Evolutionary conservation across 257 asterid species (phyloP).

Genomic region (Hygrophila difformis): DNA sequence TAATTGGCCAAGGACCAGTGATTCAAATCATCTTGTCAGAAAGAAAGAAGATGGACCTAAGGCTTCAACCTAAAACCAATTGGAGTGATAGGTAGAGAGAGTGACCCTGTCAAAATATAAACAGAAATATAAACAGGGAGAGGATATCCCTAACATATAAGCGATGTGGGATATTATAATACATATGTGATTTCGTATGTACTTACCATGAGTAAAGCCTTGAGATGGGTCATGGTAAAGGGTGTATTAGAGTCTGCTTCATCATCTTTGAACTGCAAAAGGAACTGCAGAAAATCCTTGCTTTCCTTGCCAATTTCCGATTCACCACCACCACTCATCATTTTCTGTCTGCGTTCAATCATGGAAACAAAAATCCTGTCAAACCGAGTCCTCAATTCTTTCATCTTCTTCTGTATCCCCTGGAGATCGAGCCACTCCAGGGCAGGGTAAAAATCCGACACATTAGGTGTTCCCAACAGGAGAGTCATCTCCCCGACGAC

Average conservation of each 20-base stretch:
- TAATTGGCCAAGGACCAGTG: no score
- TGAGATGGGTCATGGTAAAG: conserved; percentile 50
- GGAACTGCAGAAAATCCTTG: conserved; percentile 57
- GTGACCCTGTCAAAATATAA: no score
- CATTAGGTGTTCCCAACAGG: conserved; percentile 43
- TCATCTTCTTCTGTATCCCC: conserved; percentile 51
- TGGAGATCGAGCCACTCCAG: conserved; percentile 61
- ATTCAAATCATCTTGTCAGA: no score
- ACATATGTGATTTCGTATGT: no score
- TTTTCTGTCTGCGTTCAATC: conserved; percentile 34
- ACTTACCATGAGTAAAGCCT: conserved; percentile 81
- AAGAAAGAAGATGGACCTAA: no score
- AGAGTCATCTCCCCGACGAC: conserved; percentile 43
- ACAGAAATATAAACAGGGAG: no score
- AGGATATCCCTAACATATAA: no score
- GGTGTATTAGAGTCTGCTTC: conserved; percentile 44
- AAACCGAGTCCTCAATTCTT: conserved; percentile 27
- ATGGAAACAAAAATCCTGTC: conserved; percentile 48
- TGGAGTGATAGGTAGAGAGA: no score
- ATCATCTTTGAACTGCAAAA: conserved; percentile 40
- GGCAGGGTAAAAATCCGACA: conserved; percentile 63
- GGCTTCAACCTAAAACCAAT: no score
- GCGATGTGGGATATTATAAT: no score
- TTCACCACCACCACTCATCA: conserved; percentile 9
- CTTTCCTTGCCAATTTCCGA: conserved; percentile 3